phyloP scores from a whole-genome alignment of 1,284 basidiomycete genomes.

The Cryptococcus sp. region DNA sequence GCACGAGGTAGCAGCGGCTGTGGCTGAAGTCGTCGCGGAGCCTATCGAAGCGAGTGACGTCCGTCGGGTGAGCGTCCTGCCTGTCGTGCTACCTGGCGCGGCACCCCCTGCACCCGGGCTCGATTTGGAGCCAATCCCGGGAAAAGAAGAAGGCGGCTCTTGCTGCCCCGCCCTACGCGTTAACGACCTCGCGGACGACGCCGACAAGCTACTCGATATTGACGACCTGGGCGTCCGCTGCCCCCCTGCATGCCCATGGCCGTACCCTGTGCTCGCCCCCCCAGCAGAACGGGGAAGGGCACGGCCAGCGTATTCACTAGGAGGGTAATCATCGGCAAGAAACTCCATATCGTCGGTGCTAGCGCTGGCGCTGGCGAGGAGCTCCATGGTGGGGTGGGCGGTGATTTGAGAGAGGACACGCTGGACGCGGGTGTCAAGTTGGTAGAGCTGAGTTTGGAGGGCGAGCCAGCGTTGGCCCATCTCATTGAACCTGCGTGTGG shows the following conservation, averaged over 20 bases:
- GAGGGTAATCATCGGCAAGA: conserved; percentile 15
- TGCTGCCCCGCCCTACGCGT: no score
- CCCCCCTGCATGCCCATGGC: background rate
- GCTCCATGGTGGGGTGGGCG: background rate
- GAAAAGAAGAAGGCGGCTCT: no score
- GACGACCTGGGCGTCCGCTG: conserved; percentile 13
- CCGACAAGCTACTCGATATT: conserved; percentile 17
- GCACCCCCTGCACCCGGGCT: no score
- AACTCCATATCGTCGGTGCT: conserved; percentile 22
- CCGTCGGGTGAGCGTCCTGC: background rate
- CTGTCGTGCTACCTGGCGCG: no score
- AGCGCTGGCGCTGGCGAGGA: background rate
- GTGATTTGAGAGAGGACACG: conserved; percentile 22
- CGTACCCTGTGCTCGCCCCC: no score
- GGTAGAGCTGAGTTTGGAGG: conserved; percentile 30
- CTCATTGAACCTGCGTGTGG: conserved; percentile 25
- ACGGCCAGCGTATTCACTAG: conserved; percentile 11
- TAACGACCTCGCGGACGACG: conserved; percentile 7
- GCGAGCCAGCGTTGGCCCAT: conserved; percentile 27
- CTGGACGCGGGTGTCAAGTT: conserved; percentile 32
- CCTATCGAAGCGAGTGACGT: conserved; percentile 4
- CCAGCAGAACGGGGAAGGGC: background rate
- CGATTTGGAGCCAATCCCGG: no score
- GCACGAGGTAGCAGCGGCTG: conserved; percentile 9
- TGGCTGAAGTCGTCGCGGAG: conserved; percentile 13